Evolutionary conservation across 2,329 filamentous ascomycete species (phyloP).

Genomic region (Catunica adiposa): DNA sequence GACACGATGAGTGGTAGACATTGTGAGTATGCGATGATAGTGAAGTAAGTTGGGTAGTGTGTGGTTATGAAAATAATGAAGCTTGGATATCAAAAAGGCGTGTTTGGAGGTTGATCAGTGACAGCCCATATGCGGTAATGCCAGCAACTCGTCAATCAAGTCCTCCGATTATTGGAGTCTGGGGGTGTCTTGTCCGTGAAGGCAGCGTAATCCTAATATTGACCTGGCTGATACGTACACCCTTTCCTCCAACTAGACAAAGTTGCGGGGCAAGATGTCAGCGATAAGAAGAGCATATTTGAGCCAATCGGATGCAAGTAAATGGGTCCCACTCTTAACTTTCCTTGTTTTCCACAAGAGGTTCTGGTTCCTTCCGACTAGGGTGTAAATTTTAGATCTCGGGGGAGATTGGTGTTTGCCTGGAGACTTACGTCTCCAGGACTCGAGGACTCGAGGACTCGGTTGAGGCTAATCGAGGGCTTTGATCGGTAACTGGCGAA

Average conservation of each 20-base stretch:
- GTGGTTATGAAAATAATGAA: too few relatives aligned
- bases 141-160: too few relatives aligned
- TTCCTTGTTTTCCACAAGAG: not conserved
- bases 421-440: not conserved
- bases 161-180: too few relatives aligned
- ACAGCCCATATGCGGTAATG: too few relatives aligned
- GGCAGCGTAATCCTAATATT: not conserved
- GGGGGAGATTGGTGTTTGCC: not conserved
- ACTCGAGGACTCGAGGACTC: too few relatives aligned
- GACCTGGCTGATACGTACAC: not conserved
- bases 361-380: constrained; percentile 1
- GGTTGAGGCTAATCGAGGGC: too few relatives aligned
- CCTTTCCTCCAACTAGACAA: not conserved
- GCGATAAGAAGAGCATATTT: not conserved
- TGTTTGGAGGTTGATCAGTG: too few relatives aligned
- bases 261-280: not conserved
- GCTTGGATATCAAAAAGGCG: too few relatives aligned
- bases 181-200: too few relatives aligned
- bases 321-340: not conserved
- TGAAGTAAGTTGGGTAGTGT: not conserved
- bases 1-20: not conserved
- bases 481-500: too few relatives aligned
- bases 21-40: not conserved
- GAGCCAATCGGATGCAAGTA: not conserved
- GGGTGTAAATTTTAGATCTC: not conserved